Percentiles rank a stretch among this genome's conserved stretches.
phyloP scores from a whole-genome alignment of 179 eudicot species.

The Actinidia arguta region DNA sequence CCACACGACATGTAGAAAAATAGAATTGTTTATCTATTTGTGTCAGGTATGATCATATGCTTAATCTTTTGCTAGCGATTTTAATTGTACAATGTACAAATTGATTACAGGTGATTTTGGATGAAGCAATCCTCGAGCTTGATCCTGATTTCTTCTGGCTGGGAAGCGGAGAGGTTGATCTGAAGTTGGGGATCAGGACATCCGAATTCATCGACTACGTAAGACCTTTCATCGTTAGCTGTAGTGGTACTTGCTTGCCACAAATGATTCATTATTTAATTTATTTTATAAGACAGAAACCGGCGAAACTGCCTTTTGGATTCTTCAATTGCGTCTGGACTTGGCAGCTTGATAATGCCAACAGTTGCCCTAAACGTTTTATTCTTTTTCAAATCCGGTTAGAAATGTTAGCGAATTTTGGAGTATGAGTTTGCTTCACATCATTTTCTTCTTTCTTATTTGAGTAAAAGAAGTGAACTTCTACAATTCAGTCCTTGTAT shows the following conservation, averaged over 20 bases:
- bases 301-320: background rate
- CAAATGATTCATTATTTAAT: background rate
- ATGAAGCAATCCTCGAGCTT: constrained; percentile 88
- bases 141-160: constrained; percentile 90
- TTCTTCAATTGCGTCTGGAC: background rate
- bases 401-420: no score
- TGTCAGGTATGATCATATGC: background rate
- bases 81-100: background rate
- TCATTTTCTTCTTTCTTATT: no score
- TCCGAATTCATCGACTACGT: constrained; percentile 67
- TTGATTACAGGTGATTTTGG: constrained; percentile 80
- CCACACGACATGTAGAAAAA: background rate
- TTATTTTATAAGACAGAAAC: background rate
- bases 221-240: constrained; percentile 81
- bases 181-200: constrained; percentile 84
- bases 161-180: constrained; percentile 92
- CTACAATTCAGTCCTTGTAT: no score
- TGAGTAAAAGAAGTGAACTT: no score
- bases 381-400: no score
- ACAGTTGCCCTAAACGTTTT: background rate
- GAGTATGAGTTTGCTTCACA: no score
- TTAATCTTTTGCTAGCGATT: background rate
- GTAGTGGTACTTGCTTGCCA: constrained; percentile 57
- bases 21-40: background rate
- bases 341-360: background rate